Conservation (phyloP, 805 yeast genomes). For the Wickerhamomyces tratensis region DNA sequence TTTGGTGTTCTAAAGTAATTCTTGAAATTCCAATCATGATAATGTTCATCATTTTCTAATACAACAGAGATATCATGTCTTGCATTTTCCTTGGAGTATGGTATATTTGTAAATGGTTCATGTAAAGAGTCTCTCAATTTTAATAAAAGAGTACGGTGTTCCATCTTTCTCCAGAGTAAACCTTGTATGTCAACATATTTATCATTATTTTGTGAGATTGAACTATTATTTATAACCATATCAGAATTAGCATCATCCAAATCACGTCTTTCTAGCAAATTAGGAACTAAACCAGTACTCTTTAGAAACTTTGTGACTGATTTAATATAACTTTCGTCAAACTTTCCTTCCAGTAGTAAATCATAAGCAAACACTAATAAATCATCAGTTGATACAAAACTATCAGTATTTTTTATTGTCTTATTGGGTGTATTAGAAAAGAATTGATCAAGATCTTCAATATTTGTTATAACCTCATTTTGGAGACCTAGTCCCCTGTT, state of each 20-base stretch:
- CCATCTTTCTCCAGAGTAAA: conserved; percentile 16
- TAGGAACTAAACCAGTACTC: not conserved
- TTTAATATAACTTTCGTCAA: not conserved
- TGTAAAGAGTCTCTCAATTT: conserved; percentile 13
- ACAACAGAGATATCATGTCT: conserved; percentile 4
- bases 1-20: conserved; percentile 31
- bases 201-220: not conserved
- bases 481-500: not conserved
- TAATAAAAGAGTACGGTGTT: conserved; percentile 13
- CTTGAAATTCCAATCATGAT: conserved; percentile 15
- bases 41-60: conserved; percentile 1
- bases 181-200: conserved; percentile 20
- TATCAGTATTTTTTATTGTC: not conserved
- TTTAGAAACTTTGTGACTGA: not conserved
- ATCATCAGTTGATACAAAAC: not conserved
- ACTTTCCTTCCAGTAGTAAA: not conserved
- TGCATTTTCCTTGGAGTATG: conserved; percentile 15
- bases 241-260: not conserved
- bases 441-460: not conserved
- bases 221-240: too few species aligned
- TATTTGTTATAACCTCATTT: not conserved
- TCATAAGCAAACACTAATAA: not conserved
- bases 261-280: not conserved
- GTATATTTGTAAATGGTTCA: conserved; percentile 16
- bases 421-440: not conserved